These are phyloP conservation scores for Ichthyophthirius multifiliis DNA, from an alignment of 169 alveolate genomes.

Conservation along the genomic window DNA sequence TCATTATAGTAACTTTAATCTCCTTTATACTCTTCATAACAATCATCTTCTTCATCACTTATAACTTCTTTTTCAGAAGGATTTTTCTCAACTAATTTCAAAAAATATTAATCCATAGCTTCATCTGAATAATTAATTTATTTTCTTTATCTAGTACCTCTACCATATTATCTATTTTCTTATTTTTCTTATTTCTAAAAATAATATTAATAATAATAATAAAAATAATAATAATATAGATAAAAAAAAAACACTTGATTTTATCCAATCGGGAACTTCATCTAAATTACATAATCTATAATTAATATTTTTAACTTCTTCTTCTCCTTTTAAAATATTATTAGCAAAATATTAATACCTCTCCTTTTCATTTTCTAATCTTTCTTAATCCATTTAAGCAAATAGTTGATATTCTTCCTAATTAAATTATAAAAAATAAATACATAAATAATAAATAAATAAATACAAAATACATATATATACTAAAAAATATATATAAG, in stretches of 20 bases:
- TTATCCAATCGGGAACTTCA: slow-evolving; percentile 1
- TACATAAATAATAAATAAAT: too few relatives aligned
- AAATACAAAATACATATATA: not conserved
- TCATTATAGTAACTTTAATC: too few relatives aligned
- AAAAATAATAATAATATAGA: not conserved
- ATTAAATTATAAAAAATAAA: too few relatives aligned
- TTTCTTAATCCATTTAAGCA: slow-evolving; percentile 80
- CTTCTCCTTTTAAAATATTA: not conserved
- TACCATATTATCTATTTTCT: slow-evolving; percentile 57
- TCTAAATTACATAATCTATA: not conserved
- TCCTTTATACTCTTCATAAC: too few relatives aligned
- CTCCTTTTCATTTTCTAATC: slow-evolving; percentile 71
- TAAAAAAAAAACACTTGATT: not conserved
- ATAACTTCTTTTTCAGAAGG: too few relatives aligned
- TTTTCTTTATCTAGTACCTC: slow-evolving; percentile 77
- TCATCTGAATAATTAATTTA: slow-evolving; percentile 72
- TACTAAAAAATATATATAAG: not conserved
- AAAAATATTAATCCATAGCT: too few relatives aligned
- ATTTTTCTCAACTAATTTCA: too few relatives aligned
- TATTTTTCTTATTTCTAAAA: not conserved
- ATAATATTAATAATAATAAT: not conserved
- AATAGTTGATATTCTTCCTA: slow-evolving; percentile 76
- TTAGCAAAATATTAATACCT: slow-evolving; percentile 49
- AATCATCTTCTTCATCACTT: too few relatives aligned
- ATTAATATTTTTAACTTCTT: not conserved